Base-by-base conservation (phyloP, 805 yeast species). In the Hanseniaspora singularis region DNA sequence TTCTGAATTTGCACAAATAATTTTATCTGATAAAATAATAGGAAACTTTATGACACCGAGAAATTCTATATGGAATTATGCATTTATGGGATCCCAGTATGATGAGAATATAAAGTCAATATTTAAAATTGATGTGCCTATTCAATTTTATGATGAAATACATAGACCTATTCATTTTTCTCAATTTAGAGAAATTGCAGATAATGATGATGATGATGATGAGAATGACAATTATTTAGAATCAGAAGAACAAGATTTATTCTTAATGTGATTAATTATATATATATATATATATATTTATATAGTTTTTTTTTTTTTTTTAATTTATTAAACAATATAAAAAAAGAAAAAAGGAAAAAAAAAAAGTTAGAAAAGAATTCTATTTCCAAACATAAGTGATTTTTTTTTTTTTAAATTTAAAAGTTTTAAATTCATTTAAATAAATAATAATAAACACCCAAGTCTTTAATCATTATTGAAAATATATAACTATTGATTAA, bases 151-250 rank as follows among this genome's bases (percentile, higher is more conserved):
- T 63, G 81, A 85, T 57, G 94, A 83, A 54, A 58, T 76, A 30
- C 98, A 92, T 58, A 78, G 98, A 40, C 92, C 96, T 2, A 70
- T 77, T 26, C 98, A 92, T 62, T 92, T 92, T 64, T 67, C 76
- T 40, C 72, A 78, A 5, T 86, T 89, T 58, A 75, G 71, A 48
- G 82, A 77, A 50, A 60, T 83, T 39, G 86, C 79, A 48, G 76
- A 71, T 16, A 64, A 61, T 8, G 64, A 61, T 20, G 45, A 51
- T 11, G 75, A 65, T 15, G 56, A 76, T 42, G 28, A 26, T 7
- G 36, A 31, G 22, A 23, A 31, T 20, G 10, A 8, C n/a, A n/a
- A n/a, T n/a, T 28, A 31, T 30, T 23, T 43, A 22, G 87, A 80
- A 57, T 83, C 83, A 9, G 81, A 75, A 30, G 79, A 74, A 60